phyloP scores from a whole-genome alignment of 129 eudicot genomes.

The Sambucus nigra region DNA sequence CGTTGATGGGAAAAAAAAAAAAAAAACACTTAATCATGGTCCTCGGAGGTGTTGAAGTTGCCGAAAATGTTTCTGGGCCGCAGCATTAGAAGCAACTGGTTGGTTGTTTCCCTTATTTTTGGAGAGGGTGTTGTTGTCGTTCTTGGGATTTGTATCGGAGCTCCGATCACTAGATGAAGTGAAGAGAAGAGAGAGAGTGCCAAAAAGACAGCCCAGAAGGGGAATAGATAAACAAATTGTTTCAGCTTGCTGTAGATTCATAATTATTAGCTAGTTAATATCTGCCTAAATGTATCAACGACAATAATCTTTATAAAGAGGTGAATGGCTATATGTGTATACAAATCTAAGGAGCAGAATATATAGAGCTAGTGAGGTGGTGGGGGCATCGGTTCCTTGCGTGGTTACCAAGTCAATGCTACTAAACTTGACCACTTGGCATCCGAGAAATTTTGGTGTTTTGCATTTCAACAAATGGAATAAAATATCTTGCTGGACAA shows the following conservation, averaged over 20 bases:
- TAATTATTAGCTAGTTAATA: too few species aligned
- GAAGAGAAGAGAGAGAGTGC: slow-evolving; percentile 7
- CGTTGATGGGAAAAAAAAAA: too few species aligned
- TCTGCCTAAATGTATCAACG: too few species aligned
- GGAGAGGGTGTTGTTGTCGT: not conserved
- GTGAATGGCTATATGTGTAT: too few species aligned
- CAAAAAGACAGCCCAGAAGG: slow-evolving; percentile 19
- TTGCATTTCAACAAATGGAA: too few species aligned
- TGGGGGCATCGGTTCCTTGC: not conserved
- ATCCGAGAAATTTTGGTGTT: too few species aligned
- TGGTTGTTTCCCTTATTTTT: not conserved
- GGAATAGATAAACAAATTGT: slow-evolving; percentile 18
- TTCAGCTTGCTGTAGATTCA: not conserved
- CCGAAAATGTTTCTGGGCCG: slow-evolving; percentile 40
- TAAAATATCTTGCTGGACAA: too few species aligned
- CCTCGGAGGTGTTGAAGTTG: slow-evolving; percentile 30
- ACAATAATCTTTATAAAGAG: too few species aligned
- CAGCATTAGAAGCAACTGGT: slow-evolving; percentile 13
- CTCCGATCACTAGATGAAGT: not conserved
- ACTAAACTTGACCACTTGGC: too few species aligned
- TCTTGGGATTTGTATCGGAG: not conserved
- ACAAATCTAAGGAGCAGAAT: too few species aligned
- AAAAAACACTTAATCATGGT: slow-evolving; percentile 25
- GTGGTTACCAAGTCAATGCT: not conserved
- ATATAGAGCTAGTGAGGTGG: too few species aligned